Percentiles rank a stretch among this genome's conserved stretches.
These are phyloP conservation scores for Dimargaris cristalligena DNA, from an alignment of 192 early-diverging fungal species.

Conservation along the genomic window DNA sequence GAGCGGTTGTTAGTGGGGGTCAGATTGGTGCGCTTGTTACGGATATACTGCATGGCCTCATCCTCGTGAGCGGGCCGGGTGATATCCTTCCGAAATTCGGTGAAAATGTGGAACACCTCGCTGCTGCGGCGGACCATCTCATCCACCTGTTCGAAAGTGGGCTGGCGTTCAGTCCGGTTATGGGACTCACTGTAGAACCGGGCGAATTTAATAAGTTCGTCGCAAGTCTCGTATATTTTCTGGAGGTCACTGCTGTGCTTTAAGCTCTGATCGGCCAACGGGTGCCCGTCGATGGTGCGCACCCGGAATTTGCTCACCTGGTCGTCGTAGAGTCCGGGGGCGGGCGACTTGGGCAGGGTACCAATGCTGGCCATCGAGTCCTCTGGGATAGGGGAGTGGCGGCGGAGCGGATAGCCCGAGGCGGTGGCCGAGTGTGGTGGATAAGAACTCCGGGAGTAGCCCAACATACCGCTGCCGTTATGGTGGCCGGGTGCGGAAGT, in stretches of 20 bases:
- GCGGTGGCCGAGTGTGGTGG: not conserved
- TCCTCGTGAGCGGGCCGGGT: conserved; percentile 25
- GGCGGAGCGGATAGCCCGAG: not conserved
- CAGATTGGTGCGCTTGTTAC: conserved; percentile 32
- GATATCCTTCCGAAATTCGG: conserved; percentile 28
- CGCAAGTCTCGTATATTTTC: not conserved
- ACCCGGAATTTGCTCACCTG: conserved; percentile 10
- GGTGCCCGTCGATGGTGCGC: conserved; percentile 7
- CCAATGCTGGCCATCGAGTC: no score
- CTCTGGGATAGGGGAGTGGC: not conserved
- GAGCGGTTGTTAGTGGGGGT: conserved; percentile 22
- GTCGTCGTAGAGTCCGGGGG: conserved; percentile 1
- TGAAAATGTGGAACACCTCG: conserved; percentile 32
- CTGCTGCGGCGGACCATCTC: conserved; percentile 34
- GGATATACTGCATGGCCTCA: conserved; percentile 35
- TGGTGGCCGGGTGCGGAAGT: not conserved
- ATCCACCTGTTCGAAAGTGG: conserved; percentile 28
- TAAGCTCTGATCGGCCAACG: not conserved
- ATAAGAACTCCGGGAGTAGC: no score
- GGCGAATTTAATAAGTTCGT: conserved; percentile 1
- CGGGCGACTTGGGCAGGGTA: not conserved
- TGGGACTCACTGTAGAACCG: conserved; percentile 3
- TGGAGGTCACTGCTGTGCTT: not conserved
- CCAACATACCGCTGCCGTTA: not conserved
- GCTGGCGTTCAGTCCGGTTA: conserved; percentile 13